Conservation (phyloP, 2,329 filamentous ascomycete genomes). For the Cladosporium halotolerans region DNA sequence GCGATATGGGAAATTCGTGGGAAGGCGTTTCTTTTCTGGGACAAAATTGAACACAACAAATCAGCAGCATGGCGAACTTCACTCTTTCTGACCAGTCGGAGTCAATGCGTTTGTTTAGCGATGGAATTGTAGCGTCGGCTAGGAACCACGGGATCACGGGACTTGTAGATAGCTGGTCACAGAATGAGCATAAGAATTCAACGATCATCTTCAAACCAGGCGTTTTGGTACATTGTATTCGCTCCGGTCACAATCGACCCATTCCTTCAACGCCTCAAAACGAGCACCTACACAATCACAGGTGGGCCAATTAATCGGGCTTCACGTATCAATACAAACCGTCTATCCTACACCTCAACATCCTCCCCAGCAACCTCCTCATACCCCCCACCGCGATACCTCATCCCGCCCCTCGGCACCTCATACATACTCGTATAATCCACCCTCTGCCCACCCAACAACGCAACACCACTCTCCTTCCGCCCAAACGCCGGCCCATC, state of each 20-base stretch:
- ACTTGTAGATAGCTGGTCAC: constrained; percentile 8
- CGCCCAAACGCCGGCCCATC: constrained; percentile 79
- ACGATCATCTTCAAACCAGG: too few relatives aligned
- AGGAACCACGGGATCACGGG: constrained; percentile 1
- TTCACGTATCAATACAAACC: background rate
- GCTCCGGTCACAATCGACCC: too few relatives aligned
- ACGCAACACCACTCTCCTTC: constrained; percentile 63
- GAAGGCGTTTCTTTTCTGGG: background rate
- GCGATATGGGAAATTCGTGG: background rate
- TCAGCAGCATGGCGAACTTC: background rate
- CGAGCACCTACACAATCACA: too few relatives aligned
- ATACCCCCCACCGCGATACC: constrained; percentile 48
- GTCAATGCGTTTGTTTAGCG: too few relatives aligned
- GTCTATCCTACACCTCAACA: constrained; percentile 16
- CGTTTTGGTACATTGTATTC: too few relatives aligned
- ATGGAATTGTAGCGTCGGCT: too few relatives aligned
- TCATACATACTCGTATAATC: constrained; percentile 92
- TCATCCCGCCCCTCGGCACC: constrained; percentile 63
- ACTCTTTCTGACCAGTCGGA: background rate
- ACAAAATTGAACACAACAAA: constrained; percentile 6
- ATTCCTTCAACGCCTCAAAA: too few relatives aligned
- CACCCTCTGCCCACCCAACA: constrained; percentile 70
- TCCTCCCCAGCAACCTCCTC: constrained; percentile 57
- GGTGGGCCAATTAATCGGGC: too few relatives aligned
- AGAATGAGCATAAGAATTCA: background rate